phyloP scores from a whole-genome alignment of 2,329 filamentous ascomycete species.

The Beauveria sp. region DNA sequence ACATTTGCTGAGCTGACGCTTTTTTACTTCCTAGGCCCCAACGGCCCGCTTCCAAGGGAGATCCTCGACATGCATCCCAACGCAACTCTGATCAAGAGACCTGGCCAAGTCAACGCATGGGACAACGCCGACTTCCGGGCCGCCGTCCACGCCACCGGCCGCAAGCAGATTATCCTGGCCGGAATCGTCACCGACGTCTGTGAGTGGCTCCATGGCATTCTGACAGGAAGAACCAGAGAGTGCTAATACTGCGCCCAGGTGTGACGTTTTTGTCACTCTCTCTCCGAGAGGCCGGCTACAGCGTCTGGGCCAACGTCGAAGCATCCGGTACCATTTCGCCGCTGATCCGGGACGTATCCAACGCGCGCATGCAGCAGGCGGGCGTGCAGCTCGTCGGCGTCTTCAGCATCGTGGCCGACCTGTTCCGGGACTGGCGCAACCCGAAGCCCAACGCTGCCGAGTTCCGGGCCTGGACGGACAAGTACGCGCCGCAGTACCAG shows the following conservation, averaged over 20 bases:
- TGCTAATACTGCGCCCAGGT: slow-evolving; percentile 22
- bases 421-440: slow-evolving; percentile 64
- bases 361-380: slow-evolving; percentile 57
- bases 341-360: slow-evolving; percentile 55
- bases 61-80: slow-evolving; percentile 60
- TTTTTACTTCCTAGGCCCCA: slow-evolving; percentile 45
- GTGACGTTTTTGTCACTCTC: slow-evolving; percentile 68
- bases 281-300: slow-evolving; percentile 64
- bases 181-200: slow-evolving; percentile 69
- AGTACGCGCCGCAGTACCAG: background rate
- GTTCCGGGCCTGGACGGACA: background rate
- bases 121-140: slow-evolving; percentile 62
- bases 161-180: slow-evolving; percentile 62
- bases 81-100: slow-evolving; percentile 57
- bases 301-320: slow-evolving; percentile 66
- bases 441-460: background rate
- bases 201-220: background rate
- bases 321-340: slow-evolving; percentile 58
- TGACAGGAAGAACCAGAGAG: background rate
- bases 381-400: slow-evolving; percentile 57
- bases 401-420: slow-evolving; percentile 57
- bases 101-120: slow-evolving; percentile 71
- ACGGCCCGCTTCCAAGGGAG: slow-evolving; percentile 65
- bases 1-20: background rate
- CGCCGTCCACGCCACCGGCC: slow-evolving; percentile 57